phyloP scores from a whole-genome alignment of 257 asterid genomes.

The Jacaranda copaia region DNA sequence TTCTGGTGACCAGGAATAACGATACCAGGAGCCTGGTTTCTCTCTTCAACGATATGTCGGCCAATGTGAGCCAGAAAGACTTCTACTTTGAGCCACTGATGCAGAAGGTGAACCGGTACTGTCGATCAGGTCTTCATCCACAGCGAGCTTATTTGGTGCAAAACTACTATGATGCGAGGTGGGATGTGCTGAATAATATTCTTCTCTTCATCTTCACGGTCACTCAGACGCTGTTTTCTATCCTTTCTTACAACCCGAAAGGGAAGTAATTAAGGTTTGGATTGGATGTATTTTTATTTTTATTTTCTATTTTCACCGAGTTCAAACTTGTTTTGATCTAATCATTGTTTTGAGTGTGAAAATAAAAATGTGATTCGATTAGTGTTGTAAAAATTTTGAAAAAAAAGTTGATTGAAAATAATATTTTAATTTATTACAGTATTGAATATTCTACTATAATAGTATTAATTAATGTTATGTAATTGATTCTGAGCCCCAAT shows the following conservation, averaged over 20 bases:
- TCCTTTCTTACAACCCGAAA: constrained; percentile 21
- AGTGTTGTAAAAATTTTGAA: too few relatives aligned
- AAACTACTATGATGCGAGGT: constrained; percentile 25
- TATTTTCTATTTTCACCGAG: too few relatives aligned
- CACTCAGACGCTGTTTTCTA: constrained; percentile 34
- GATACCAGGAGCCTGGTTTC: constrained; percentile 17
- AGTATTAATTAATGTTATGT: too few relatives aligned
- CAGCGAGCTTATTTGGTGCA: background rate
- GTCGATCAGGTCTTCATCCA: background rate
- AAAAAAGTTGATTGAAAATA: too few relatives aligned
- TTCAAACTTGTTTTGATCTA: too few relatives aligned
- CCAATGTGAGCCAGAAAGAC: background rate
- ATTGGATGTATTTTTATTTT: too few relatives aligned
- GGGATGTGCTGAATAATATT: constrained; percentile 30
- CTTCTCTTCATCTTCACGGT: constrained; percentile 29
- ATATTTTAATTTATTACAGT: too few relatives aligned
- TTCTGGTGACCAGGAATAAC: constrained; percentile 11
- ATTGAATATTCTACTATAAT: too few relatives aligned
- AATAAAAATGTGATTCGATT: too few relatives aligned
- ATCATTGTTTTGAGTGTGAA: too few relatives aligned
- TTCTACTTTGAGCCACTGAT: constrained; percentile 2
- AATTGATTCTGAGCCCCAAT: too few relatives aligned
- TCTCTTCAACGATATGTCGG: constrained; percentile 28
- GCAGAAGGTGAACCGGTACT: background rate
- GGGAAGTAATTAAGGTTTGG: background rate